Conservation (phyloP, 345 rosid species). For the Boechera divaricarpa region DNA sequence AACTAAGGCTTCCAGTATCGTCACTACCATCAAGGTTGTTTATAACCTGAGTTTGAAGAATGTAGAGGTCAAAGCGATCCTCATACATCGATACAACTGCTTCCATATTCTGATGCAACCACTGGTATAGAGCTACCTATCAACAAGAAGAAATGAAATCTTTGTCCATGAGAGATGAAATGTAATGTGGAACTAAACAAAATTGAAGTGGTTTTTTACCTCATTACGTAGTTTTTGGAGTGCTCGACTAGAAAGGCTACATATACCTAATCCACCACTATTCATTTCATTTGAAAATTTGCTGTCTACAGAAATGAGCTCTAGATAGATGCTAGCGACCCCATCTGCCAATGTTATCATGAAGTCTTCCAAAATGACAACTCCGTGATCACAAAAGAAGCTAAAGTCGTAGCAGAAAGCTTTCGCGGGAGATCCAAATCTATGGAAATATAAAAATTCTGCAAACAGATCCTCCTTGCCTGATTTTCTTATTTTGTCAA, state of each 20-base stretch:
- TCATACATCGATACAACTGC: constrained; percentile 91
- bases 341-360: constrained; percentile 86
- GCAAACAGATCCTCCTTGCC: constrained; percentile 90
- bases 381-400: constrained; percentile 65
- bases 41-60: constrained; percentile 55
- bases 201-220: constrained; percentile 48
- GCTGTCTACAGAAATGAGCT: constrained; percentile 93
- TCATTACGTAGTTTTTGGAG: constrained; percentile 90
- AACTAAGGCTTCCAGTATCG: constrained; percentile 50
- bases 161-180: constrained; percentile 7
- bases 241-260: constrained; percentile 81
- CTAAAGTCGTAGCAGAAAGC: constrained; percentile 56
- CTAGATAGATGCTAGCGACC: constrained; percentile 78
- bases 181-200: background rate
- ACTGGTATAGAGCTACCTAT: constrained; percentile 84
- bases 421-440: constrained; percentile 63
- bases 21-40: constrained; percentile 48
- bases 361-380: constrained; percentile 84
- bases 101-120: constrained; percentile 92
- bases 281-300: constrained; percentile 65
- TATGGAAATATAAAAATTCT: constrained; percentile 68
- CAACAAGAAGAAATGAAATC: constrained; percentile 1
- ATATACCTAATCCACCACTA: constrained; percentile 58
- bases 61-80: constrained; percentile 84
- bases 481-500: constrained; percentile 66